Evolutionary conservation across 441 rosid genomes (phyloP).

Genomic region (Jatropha multifida): DNA sequence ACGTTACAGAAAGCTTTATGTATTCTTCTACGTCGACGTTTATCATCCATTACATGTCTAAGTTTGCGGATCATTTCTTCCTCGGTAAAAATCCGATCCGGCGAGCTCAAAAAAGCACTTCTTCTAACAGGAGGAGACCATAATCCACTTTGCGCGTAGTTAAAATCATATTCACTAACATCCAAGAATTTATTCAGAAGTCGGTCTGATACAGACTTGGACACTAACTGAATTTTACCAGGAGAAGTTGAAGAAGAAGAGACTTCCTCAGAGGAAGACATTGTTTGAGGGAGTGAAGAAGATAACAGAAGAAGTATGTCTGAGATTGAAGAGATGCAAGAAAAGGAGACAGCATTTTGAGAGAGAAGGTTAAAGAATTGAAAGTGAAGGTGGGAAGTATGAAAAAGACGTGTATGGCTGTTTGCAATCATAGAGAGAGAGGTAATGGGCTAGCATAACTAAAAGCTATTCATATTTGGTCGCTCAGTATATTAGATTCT

Average conservation of each 20-base stretch:
- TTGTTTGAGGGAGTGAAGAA: slow-evolving; percentile 12
- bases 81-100: slow-evolving; percentile 50
- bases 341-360: slow-evolving; percentile 23
- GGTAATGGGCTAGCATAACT: slow-evolving; percentile 23
- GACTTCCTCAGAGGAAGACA: slow-evolving; percentile 33
- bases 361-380: not conserved
- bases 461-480: not conserved
- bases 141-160: slow-evolving; percentile 61
- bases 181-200: slow-evolving; percentile 69
- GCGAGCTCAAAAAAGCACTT: slow-evolving; percentile 59
- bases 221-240: slow-evolving; percentile 47
- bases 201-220: slow-evolving; percentile 59
- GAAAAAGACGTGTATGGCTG: slow-evolving; percentile 48
- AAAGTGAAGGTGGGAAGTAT: slow-evolving; percentile 18
- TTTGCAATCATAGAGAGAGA: slow-evolving; percentile 22
- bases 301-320: not conserved
- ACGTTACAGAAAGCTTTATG: slow-evolving; percentile 26
- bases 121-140: slow-evolving; percentile 80
- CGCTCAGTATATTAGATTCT: not conserved
- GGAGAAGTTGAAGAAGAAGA: slow-evolving; percentile 30
- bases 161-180: slow-evolving; percentile 61
- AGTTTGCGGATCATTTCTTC: slow-evolving; percentile 54
- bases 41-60: slow-evolving; percentile 25
- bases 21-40: slow-evolving; percentile 23
- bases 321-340: slow-evolving; percentile 15